phyloP scores from a whole-genome alignment of 805 yeast genomes.

The Kodamaea fukazawae region DNA sequence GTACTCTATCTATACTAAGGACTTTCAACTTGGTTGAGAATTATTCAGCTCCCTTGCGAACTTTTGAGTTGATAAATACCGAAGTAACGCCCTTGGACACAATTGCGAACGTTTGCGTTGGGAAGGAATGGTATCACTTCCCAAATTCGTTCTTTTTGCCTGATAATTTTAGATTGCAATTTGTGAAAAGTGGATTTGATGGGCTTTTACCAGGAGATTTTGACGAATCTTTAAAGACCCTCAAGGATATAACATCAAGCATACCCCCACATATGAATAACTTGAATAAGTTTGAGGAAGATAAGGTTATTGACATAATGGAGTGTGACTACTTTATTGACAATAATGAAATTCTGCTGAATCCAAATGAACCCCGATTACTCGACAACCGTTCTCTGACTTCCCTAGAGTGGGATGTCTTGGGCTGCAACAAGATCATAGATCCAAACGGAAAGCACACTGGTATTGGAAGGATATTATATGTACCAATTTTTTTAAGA shows the following conservation, averaged over 20 bases:
- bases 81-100: slow-evolving; percentile 4
- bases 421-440: slow-evolving; percentile 50
- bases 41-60: slow-evolving; percentile 66
- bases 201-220: slow-evolving; percentile 91
- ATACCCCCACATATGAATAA: slow-evolving; percentile 74
- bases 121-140: slow-evolving; percentile 92
- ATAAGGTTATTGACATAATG: slow-evolving; percentile 47
- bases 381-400: slow-evolving; percentile 15
- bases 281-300: slow-evolving; percentile 60
- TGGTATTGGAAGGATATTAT: slow-evolving; percentile 54
- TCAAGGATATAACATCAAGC: slow-evolving; percentile 36
- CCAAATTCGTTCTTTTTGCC: slow-evolving; percentile 86
- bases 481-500: slow-evolving; percentile 42
- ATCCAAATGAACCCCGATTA: slow-evolving; percentile 39
- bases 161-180: slow-evolving; percentile 57
- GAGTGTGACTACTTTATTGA: slow-evolving; percentile 74
- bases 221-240: slow-evolving; percentile 35
- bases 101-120: slow-evolving; percentile 67
- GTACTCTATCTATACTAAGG: slow-evolving; percentile 42
- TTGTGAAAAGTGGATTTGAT: slow-evolving; percentile 74
- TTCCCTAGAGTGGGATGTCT: slow-evolving; percentile 43
- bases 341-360: slow-evolving; percentile 45
- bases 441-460: slow-evolving; percentile 51
- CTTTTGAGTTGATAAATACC: slow-evolving; percentile 11
- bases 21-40: slow-evolving; percentile 59